These are phyloP conservation scores for Kuraishia borneana DNA, from an alignment of 805 yeast genomes.

Conservation along the genomic window DNA sequence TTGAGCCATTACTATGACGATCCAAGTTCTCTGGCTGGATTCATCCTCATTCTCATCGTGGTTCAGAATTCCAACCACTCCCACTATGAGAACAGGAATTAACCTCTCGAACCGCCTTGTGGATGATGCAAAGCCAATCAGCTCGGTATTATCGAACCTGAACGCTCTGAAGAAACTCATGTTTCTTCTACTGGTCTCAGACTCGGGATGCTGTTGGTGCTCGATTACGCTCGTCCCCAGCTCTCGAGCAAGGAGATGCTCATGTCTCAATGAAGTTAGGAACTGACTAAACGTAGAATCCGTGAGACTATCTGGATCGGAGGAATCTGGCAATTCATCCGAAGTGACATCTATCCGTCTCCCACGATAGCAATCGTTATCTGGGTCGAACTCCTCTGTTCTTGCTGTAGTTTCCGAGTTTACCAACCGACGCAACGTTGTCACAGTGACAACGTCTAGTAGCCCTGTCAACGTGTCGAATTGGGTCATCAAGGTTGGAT, in stretches of 20 bases:
- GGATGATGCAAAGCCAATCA: slow-evolving; percentile 6
- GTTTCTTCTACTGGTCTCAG: slow-evolving; percentile 5
- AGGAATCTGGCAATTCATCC: slow-evolving; percentile 8
- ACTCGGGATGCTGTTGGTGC: background rate
- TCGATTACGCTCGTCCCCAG: slow-evolving; percentile 6
- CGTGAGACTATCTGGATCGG: slow-evolving; percentile 3
- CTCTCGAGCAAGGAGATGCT: slow-evolving; percentile 13
- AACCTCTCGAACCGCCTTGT: slow-evolving; percentile 8
- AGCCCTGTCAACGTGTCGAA: slow-evolving; percentile 15
- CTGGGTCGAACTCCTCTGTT: background rate
- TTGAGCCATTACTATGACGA: slow-evolving; percentile 53
- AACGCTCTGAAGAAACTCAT: slow-evolving; percentile 31
- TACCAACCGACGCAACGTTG: slow-evolving; percentile 13
- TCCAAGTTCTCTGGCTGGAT: slow-evolving; percentile 35
- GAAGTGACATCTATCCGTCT: slow-evolving; percentile 2
- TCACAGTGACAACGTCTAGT: slow-evolving; percentile 15
- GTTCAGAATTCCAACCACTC: slow-evolving; percentile 13
- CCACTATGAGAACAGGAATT: slow-evolving; percentile 19
- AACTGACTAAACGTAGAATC: slow-evolving; percentile 35
- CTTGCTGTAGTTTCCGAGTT: background rate
- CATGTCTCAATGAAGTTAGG: slow-evolving; percentile 16
- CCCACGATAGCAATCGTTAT: slow-evolving; percentile 2
- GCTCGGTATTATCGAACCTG: slow-evolving; percentile 20
- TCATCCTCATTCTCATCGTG: background rate
- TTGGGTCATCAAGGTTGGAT: slow-evolving; percentile 10